Percentiles rank a stretch among this genome's conserved stretches.
These are phyloP conservation scores for Aspergillus heteromorphus DNA, from an alignment of 495 filamentous ascomycete species.

Conservation along the genomic window DNA sequence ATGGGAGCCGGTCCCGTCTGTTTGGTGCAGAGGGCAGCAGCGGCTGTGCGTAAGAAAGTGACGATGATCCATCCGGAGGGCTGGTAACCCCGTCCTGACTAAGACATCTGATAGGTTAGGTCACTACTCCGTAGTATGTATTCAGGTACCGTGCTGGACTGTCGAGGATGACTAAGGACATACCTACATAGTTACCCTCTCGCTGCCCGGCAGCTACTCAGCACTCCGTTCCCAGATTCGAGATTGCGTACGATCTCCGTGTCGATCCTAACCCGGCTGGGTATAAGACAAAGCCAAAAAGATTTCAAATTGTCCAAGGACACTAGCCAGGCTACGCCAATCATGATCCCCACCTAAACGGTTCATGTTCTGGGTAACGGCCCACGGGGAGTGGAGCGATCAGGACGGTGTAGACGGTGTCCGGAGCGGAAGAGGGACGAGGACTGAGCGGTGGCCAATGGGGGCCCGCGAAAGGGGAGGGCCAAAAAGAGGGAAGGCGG, in stretches of 20 bases:
- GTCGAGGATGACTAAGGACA: background rate
- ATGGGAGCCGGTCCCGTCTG: background rate
- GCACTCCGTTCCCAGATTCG: background rate
- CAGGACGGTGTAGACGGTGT: background rate
- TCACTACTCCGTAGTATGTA: no score
- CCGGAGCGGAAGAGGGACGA: background rate
- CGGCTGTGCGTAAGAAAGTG: background rate
- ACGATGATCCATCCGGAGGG: background rate
- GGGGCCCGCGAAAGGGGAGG: background rate
- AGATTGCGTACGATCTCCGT: conserved; percentile 11
- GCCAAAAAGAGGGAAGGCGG: background rate
- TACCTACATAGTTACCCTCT: no score
- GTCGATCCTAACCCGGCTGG: conserved; percentile 14
- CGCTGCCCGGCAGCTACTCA: background rate
- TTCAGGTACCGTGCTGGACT: no score
- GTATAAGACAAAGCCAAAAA: conserved; percentile 18
- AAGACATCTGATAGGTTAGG: no score
- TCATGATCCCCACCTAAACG: conserved; percentile 21
- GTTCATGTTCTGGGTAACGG: conserved; percentile 19
- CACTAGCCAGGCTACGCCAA: conserved; percentile 16
- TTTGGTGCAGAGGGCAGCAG: background rate
- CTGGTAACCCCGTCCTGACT: no score
- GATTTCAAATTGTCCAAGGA: conserved; percentile 20
- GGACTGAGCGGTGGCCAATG: background rate
- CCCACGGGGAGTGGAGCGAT: conserved; percentile 19